Base-by-base conservation (phyloP, 352 stramenopile species). In the Globisporangium nodosum region DNA sequence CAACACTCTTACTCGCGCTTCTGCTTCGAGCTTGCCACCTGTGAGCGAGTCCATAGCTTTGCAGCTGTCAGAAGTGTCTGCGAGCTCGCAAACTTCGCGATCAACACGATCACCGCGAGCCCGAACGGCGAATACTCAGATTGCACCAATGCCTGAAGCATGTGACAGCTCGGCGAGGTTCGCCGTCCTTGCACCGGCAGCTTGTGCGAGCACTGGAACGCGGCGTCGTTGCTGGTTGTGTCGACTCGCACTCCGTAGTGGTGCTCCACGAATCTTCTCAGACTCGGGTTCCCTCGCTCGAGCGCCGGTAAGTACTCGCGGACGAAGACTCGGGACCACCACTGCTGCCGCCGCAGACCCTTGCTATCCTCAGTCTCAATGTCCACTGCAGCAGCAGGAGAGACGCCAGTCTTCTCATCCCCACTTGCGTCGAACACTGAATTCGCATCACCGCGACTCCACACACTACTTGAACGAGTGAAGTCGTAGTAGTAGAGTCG, bases 401-500 rank as follows among this genome's bases (percentile, higher is more conserved):
- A 27, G 24, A 27, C 24, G 2, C 24, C 47, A n/a, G 21, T 11
- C 21, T 33, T 3, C 3, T 15, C 43, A 5, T 21, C 16, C 16
- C 15, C 27, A n/a, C 15, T 6, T n/a, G 18, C 5, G 7, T n/a
- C 30, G 35, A 43, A 43, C 7, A 15, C 49, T 0, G 74, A 66
- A 1, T 78, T 47, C n/a, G 11, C 16, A 27, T 18, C 3, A 5
- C 54, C 49, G 11, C 64, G 64, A 24, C 67, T 73, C 85, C 81
- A 95, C 21, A 81, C 60, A n/a, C 69, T 85, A 27, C 89, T 71
- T 18, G 77, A 42, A 9, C 87, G 67, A 33, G 86, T 95, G 52
- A 94, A 96, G 68, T 94, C 90, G 66, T 96, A 96, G 49, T 90
- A 72, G 66, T 94, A 96, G 18, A 94, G 61, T 30, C 73, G 69